Evolutionary conservation across 495 filamentous ascomycete species (phyloP), one percentile per base, ranked within the genome.

Genomic region (Xylaria cubensis): DNA sequence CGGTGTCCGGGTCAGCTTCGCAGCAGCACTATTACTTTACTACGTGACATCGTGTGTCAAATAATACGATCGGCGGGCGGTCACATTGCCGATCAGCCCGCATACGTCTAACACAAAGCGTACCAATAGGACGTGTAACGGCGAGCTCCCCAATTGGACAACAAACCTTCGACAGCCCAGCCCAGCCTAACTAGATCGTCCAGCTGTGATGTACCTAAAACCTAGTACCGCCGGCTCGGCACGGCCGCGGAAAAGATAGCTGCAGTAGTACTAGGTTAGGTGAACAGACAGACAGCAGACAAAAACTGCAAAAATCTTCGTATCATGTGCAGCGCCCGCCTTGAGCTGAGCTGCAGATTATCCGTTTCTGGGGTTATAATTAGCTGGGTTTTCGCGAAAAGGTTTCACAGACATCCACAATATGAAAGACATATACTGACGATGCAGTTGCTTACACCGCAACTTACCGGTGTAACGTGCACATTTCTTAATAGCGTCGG

Each of bases 41-140:
- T 2, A 67, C 50, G 65, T 67, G 65, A 67, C 65, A 67, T 67
- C 50, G 50, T 8, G 19, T 55, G 19, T 24, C 65, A 39, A 55
- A 67, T 67, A 67, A 42, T 56, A 67, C 34, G 48, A 67, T 67
- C 21, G 8, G 21, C n/a, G n/a, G 50, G 65, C 50, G 50, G 65
- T 67, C 50, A 41, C 64, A 67, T 41, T 56, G 44, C 50, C 32
- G 46, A 41, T 51, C 50, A 39, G 21, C 65, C 50, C 56, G 50
- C 48, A 56, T 55, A 26, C 50, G 21, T 17, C 32, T 24, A 36
- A 67, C 26, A 17, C 42, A 50, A 21, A 36, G 34, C 56, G 21
- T 34, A n/a, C 46, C 12, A 51, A 44, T 24, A 4, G 24, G 13
- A 36, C 26, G 46, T 53, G 32, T 48, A 67, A 67, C 48, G n/a